Base-by-base conservation (phyloP, 768 basidiomycete species). In the Zangia roseola region DNA sequence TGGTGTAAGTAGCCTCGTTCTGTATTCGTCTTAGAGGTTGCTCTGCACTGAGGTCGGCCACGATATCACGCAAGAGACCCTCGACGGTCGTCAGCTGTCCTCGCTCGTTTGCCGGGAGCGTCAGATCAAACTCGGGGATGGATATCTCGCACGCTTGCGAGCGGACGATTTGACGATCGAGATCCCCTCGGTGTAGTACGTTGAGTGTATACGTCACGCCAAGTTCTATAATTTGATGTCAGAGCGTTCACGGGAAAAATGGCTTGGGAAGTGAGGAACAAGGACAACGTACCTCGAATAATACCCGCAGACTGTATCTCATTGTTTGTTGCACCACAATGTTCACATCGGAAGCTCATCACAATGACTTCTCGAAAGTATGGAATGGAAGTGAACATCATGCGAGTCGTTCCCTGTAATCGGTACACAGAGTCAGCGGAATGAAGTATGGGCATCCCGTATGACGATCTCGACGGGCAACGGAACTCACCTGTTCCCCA, bases 51-150 rank as follows among this genome's bases (percentile, higher is more conserved):
- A 98, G 79, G 71, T 98, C 95, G 0, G 84, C 70, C 25, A 89
- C 72, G 36, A 93, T 83, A 56, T 95, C 86, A 23, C 86, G 79
- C 26, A 99, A 70, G 54, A 97, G 80, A 31, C 97, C 95, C 67
- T 99, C 97, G 40, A 97, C 80, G 2, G 93, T 99, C n/a, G 95
- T 97, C 12, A 99, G 81, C 62, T 97, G 93, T 10, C 95, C 95
- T 14, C 91, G 82, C 10, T 83, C 81, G 1, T 62, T 62, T 6
- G 89, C 75, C 0, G 97, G 97, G 25, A 99, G 88, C 2, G 92
- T 95, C 52, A 99, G 78, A 56, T 93, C 84, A 57, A 88, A 81
- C 65, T 98, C 93, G 17, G 92, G 91, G 48, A 99, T 86, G 38
- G 74, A 63, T 58, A 98, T 78, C 49, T 89, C 85, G 69, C 90